These are phyloP conservation scores for Filobasidium wieringae DNA, from an alignment of 768 basidiomycete species.

Conservation along the genomic window DNA sequence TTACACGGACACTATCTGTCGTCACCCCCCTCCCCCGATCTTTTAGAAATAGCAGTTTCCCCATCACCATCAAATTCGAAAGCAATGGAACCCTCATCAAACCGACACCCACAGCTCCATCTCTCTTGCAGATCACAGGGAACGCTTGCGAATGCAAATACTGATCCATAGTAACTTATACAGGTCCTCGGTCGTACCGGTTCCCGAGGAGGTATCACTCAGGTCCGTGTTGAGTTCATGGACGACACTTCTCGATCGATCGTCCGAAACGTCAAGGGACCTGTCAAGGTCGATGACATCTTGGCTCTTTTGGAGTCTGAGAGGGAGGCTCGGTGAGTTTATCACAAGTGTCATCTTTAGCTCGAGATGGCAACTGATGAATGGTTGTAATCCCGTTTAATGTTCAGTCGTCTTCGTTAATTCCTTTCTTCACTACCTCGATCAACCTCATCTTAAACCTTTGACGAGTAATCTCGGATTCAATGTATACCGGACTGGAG, in stretches of 20 bases:
- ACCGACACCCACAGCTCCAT: neutral
- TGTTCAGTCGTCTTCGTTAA: conserved; percentile 1
- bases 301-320: conserved; percentile 93
- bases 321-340: conserved; percentile 91
- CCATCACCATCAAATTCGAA: too few species aligned
- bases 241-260: conserved; percentile 90
- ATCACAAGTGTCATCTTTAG: neutral
- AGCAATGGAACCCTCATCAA: neutral
- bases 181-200: conserved; percentile 97
- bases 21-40: too few species aligned
- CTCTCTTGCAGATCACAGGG: too few species aligned
- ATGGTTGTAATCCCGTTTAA: neutral
- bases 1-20: too few species aligned
- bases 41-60: too few species aligned
- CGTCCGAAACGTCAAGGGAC: conserved; percentile 98
- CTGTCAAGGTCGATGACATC: conserved; percentile 90
- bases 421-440: neutral
- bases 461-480: neutral
- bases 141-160: neutral
- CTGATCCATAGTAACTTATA: too few species aligned
- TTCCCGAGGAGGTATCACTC: conserved; percentile 96
- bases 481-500: neutral
- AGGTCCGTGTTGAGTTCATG: conserved; percentile 99
- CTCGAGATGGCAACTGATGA: neutral
- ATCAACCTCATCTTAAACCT: neutral